Evolutionary conservation across 2,329 filamentous ascomycete genomes (phyloP), one percentile per base, ranked within the genome.

Genomic region (Talaromyces sp.): DNA sequence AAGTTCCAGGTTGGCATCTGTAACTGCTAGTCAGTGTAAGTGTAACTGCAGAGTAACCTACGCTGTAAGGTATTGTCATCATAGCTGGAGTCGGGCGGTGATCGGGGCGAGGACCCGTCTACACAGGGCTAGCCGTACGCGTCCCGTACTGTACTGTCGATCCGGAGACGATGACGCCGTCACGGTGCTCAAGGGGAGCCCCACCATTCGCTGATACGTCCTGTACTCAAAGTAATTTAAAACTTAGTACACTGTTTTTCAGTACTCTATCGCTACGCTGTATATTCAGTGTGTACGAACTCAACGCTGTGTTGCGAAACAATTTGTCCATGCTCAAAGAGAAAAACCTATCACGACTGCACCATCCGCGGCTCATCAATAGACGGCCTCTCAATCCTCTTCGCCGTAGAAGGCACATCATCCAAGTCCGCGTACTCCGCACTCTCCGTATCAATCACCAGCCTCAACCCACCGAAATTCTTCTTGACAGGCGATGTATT

Each of bases 391-490:
- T 64, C 54, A 50, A 66, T 43, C 37, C 61, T 63, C 37, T 43
- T 64, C 60, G 65, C 65, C 8, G 65, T 66, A 14, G 37, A 60
- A 16, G 65, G 65, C 24, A 52, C 56, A 57, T 64, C 61, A 24
- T 66, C 65, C 22, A 64, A 8, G 50, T 64, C 57, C 19, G 61
- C 60, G 16, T 54, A 48, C 10, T 66, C 65, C 31, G 58, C 57
- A 37, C 41, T 64, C 19, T 66, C 65, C 2, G 65, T 66, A 56
- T 66, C 65, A 63, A 66, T 60, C 22, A 66, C 65, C 31, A 66
- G 61, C 22, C 57, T 56, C 13, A 66, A 14, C 2, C 65, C 64
- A 5, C 64, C 64, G 13, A 50, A 43, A 57, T 24, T 66, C 47
- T 45, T 58, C 58, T 64, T 66, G 22, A 22, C 47, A 39, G 65